These are phyloP conservation scores for Elsinoe australis DNA, from an alignment of 2,329 filamentous ascomycete species.

Conservation along the genomic window DNA sequence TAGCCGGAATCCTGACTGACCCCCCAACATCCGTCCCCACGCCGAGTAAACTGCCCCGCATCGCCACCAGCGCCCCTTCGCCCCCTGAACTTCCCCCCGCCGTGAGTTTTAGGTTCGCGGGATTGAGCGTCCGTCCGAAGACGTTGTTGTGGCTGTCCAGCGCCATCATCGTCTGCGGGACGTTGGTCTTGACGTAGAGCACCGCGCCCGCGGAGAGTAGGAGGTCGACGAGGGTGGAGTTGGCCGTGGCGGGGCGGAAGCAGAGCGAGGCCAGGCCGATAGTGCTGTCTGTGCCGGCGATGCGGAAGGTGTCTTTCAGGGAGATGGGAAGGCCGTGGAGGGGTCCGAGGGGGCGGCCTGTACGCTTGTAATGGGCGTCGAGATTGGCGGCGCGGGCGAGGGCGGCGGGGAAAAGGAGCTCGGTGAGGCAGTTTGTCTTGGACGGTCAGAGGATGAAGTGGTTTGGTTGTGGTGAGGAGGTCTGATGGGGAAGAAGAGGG, in stretches of 20 bases:
- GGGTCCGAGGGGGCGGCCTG: slow-evolving; percentile 36
- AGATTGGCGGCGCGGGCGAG: slow-evolving; percentile 35
- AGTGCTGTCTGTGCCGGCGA: slow-evolving; percentile 32
- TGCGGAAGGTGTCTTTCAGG: slow-evolving; percentile 41
- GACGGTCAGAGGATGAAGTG: neutral
- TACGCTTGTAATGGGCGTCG: slow-evolving; percentile 33
- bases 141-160: slow-evolving; percentile 48
- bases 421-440: slow-evolving; percentile 40
- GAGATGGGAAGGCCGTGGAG: slow-evolving; percentile 47
- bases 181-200: slow-evolving; percentile 47
- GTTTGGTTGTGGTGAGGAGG: neutral
- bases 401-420: slow-evolving; percentile 34
- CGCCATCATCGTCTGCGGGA: slow-evolving; percentile 48
- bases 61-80: slow-evolving; percentile 45
- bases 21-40: slow-evolving; percentile 51
- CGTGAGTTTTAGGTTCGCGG: slow-evolving; percentile 41
- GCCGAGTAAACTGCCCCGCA: slow-evolving; percentile 43
- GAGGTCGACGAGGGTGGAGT: slow-evolving; percentile 37
- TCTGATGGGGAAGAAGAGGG: neutral
- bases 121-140: slow-evolving; percentile 43
- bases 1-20: slow-evolving; percentile 45
- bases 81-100: slow-evolving; percentile 48
- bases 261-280: slow-evolving; percentile 38
- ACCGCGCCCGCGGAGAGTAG: slow-evolving; percentile 43
- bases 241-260: slow-evolving; percentile 36